Base-by-base conservation (phyloP, 2,329 filamentous ascomycete genomes). In the Bipolaris zeicola region DNA sequence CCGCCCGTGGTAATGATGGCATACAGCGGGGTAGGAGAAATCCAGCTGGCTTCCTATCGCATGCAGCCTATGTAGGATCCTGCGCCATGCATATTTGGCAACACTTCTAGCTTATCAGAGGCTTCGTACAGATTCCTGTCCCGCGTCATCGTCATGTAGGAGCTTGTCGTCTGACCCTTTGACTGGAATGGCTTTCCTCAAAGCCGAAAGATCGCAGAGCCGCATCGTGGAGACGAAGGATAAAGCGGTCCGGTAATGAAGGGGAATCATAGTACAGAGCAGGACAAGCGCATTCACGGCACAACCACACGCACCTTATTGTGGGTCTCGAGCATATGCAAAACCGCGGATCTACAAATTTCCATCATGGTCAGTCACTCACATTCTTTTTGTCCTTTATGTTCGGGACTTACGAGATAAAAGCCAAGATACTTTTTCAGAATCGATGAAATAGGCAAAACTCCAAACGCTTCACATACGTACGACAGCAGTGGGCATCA, bases 91-190 rank as follows among this genome's bases (percentile, higher is more conserved):
- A 55, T 50, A 46, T 57, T 61, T 56, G 48, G 58, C 56, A 59
- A 41, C 57, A 61, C 34, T 45, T 59, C 56, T 52, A 58, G 61
- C 72, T 70, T 74, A 75, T 75, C 72, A 69, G 65, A 61, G 63
- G 59, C 65, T 61, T 61, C 57, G 53, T 44, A 60, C 62, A 53
- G 53, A 58, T 56, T 46, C 39, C 50, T n/a, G 18, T 46, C 52
- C 53, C 54, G 55, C 50, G 61, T 62, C 48, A 47, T 50, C 47
- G 43, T 57, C 61, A 60, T 60, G 50, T 59, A 61, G 54, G 50
- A 57, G 38, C 20, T 56, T 50, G 64, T 72, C 71, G 63, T 52
- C 58, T 73, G 72, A 74, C 66, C 62, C 37, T 51, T 39, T 14
- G 52, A 57, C 58, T 46, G 41, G 58, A 45, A 57, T 64, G 47